Evolutionary conservation across 2,329 filamentous ascomycete genomes (phyloP), one percentile per base, ranked within the genome.

Genomic region (Lomentospora prolificans): DNA sequence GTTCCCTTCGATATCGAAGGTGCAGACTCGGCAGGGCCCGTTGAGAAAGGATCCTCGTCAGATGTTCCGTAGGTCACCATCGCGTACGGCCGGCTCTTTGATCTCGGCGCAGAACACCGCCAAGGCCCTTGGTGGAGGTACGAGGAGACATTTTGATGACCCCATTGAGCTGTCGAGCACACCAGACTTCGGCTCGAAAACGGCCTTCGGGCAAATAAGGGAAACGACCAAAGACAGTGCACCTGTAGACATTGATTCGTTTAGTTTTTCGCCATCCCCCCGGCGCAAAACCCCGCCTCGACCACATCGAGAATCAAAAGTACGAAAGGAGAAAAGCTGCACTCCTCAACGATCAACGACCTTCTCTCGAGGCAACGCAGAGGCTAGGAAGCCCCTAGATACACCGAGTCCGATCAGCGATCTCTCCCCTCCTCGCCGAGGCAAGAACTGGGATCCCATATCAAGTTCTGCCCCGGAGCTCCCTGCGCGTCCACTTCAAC

Each of bases 401-500:
- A 52, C 50, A 6, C 19, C 50, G 8, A 52, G 50, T 24, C 50
- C 50, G 30, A 19, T 33, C 19, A 52, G 50, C 50, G 19, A 36
- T 36, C 50, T 52, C 28, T 52, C 50, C 3, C 28, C 50, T 33
- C 30, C 50, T 3, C 50, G 28, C 8, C 28, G 17, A 3, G 19
- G 7, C 3, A 50, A 62, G 3, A 65, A 66, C 0, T 78, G 75
- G 75, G 75, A 78, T 61, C 76, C 75, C 0, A 79, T 79, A 53
- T 80, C 77, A 0, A 80, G 77, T 62, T 79, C 75, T 1, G 76
- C 75, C 3, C 77, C 76, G 1, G 72, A 78, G 50, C 57, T 57
- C 2, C 53, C 59, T 6, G 17, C 27, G 17, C 19, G 31, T 4
- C 50, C 50, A 3, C 50, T 14, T 28, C 3, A 4, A 48, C 1